These are phyloP conservation scores for Saturnispora besseyi DNA, from an alignment of 805 yeast genomes.

Conservation along the genomic window DNA sequence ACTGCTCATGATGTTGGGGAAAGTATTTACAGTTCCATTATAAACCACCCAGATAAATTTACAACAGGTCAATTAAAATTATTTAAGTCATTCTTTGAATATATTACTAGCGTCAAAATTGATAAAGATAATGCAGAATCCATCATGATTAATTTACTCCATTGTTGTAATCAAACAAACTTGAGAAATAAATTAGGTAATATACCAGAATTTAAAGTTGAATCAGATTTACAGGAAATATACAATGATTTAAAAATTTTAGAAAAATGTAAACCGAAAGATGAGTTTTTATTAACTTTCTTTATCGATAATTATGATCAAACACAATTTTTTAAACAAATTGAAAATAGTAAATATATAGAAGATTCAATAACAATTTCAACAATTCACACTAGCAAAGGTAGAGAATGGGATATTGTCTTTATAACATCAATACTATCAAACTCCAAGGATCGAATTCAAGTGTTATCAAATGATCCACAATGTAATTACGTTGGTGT, in stretches of 20 bases:
- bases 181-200: constrained; percentile 24
- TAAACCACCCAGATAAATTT: neutral
- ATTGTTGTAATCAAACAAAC: constrained; percentile 29
- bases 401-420: constrained; percentile 63
- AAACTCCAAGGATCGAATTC: neutral
- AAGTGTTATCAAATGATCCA: neutral
- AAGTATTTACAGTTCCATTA: constrained; percentile 14
- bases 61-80: constrained; percentile 2
- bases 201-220: constrained; percentile 19
- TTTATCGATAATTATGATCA: constrained; percentile 32
- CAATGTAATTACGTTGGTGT: constrained; percentile 47
- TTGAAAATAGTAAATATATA: constrained; percentile 15
- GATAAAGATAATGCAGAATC: constrained; percentile 29
- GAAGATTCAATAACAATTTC: constrained; percentile 40
- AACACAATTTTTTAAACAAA: constrained; percentile 17
- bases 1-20: constrained; percentile 9
- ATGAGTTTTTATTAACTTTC: constrained; percentile 28
- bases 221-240: constrained; percentile 29
- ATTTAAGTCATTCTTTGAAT: neutral
- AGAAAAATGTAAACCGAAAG: constrained; percentile 19
- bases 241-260: constrained; percentile 25
- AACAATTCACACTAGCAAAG: constrained; percentile 69
- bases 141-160: constrained; percentile 28
- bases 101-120: constrained; percentile 9
- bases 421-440: constrained; percentile 31